These are phyloP conservation scores for Arthrobotrys entomopaga DNA, from an alignment of 2,329 filamentous ascomycete genomes.

Conservation along the genomic window DNA sequence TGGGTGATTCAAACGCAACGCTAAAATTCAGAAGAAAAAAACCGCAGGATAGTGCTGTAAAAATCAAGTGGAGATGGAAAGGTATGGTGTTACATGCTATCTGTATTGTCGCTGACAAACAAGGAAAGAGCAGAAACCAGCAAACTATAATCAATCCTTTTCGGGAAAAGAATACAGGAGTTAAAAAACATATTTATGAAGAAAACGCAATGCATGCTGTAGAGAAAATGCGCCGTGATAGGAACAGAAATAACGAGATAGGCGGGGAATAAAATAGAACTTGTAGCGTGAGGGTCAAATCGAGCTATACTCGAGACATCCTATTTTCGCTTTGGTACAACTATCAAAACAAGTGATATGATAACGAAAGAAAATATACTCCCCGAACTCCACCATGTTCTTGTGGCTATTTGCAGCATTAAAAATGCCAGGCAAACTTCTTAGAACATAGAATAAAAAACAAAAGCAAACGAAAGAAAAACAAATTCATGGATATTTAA, in stretches of 20 bases:
- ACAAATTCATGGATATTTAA: not conserved
- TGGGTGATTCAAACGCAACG: slow-evolving; percentile 21
- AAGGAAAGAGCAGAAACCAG: slow-evolving; percentile 1
- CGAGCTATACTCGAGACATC: slow-evolving; percentile 3
- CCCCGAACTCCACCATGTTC: slow-evolving; percentile 5
- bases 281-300: not conserved
- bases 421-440: too few species aligned
- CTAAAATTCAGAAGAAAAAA: slow-evolving; percentile 24
- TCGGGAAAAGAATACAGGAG: slow-evolving; percentile 1
- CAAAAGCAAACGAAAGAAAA: not conserved
- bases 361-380: slow-evolving; percentile 6
- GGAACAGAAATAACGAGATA: not conserved
- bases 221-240: not conserved
- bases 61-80: not conserved
- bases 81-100: slow-evolving; percentile 17
- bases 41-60: not conserved
- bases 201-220: not conserved
- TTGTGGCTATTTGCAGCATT: too few species aligned
- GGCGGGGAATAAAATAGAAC: not conserved
- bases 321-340: not conserved
- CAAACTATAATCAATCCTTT: not conserved
- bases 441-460: not conserved
- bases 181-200: slow-evolving; percentile 4
- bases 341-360: not conserved
- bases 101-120: slow-evolving; percentile 9